A percentile compares a stretch with the other conserved stretches of the same genome.
These are phyloP conservation scores for Microcos paniculata DNA, from an alignment of 345 rosid genomes.

Conservation along the genomic window DNA sequence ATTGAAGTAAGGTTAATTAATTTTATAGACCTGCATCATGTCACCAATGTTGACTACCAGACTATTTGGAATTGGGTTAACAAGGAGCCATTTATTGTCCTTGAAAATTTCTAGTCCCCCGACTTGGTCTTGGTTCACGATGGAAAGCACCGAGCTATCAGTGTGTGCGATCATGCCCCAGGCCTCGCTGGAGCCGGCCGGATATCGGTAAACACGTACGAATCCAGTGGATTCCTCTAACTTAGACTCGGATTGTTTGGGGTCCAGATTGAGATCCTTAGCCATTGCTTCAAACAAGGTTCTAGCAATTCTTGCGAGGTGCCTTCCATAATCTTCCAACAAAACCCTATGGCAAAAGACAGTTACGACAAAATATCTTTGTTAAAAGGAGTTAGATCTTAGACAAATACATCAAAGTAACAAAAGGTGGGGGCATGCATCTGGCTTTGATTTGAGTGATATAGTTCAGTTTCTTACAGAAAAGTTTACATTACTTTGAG, in stretches of 20 bases:
- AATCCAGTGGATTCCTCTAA: conserved; percentile 56
- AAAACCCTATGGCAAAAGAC: conserved; percentile 33
- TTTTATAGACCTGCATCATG: conserved; percentile 68
- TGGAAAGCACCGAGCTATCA: conserved; percentile 78
- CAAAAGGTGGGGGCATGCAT: background rate
- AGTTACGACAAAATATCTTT: background rate
- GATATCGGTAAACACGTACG: conserved; percentile 67
- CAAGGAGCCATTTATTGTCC: conserved; percentile 52
- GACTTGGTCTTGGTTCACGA: conserved; percentile 52
- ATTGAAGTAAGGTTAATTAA: background rate
- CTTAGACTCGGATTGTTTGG: conserved; percentile 21
- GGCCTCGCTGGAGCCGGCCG: conserved; percentile 18
- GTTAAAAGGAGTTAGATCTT: background rate
- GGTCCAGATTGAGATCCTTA: conserved; percentile 42
- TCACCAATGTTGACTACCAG: conserved; percentile 76
- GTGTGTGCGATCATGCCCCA: conserved; percentile 70
- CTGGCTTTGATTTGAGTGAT: background rate
- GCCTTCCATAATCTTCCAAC: conserved; percentile 68
- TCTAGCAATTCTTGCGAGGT: conserved; percentile 47
- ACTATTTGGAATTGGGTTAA: conserved; percentile 47
- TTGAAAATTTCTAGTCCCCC: conserved; percentile 73
- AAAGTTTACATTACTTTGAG: background rate
- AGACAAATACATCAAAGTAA: background rate
- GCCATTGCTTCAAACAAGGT: conserved; percentile 49
- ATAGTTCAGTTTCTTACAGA: background rate